A percentile compares a stretch with the other conserved stretches of the same genome.
These are phyloP conservation scores for Talaromyces sp. DNA, from an alignment of 2,329 filamentous ascomycete species.

Conservation along the genomic window DNA sequence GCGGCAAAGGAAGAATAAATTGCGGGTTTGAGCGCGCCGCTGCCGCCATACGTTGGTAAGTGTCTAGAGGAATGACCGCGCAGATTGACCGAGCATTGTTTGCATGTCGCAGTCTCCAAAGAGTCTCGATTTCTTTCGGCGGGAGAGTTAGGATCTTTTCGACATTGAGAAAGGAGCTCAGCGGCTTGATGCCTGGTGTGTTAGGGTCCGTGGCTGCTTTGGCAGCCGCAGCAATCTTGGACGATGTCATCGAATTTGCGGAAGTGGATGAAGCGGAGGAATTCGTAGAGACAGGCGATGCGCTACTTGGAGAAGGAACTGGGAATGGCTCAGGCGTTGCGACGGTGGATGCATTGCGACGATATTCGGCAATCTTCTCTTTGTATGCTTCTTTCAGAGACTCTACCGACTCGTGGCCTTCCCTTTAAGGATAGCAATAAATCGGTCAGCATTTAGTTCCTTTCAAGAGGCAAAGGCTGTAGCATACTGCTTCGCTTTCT, in stretches of 20 bases:
- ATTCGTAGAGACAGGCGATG: background rate
- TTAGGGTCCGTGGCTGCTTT: constrained; percentile 41
- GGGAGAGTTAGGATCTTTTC: constrained; percentile 72
- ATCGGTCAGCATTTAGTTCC: background rate
- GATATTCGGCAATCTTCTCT: constrained; percentile 73
- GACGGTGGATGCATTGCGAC: constrained; percentile 63
- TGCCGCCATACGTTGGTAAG: constrained; percentile 70
- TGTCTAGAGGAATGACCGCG: constrained; percentile 71
- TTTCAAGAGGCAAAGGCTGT: background rate
- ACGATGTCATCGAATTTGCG: constrained; percentile 17
- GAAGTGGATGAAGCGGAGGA: constrained; percentile 18
- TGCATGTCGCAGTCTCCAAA: constrained; percentile 89
- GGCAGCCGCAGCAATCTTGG: constrained; percentile 32
- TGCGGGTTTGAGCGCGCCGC: constrained; percentile 75
- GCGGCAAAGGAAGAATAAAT: constrained; percentile 82
- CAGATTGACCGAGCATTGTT: constrained; percentile 72
- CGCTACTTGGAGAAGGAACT: background rate
- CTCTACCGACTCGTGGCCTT: constrained; percentile 61
- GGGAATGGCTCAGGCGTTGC: constrained; percentile 44
- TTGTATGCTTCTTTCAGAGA: constrained; percentile 75
- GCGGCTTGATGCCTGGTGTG: constrained; percentile 59
- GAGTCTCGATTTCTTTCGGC: constrained; percentile 74
- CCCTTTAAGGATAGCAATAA: constrained; percentile 37
- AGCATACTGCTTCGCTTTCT: constrained; percentile 69
- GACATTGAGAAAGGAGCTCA: constrained; percentile 73